Base-by-base conservation (phyloP, 2,329 filamentous ascomycete species). In the Clonostachys sp. region DNA sequence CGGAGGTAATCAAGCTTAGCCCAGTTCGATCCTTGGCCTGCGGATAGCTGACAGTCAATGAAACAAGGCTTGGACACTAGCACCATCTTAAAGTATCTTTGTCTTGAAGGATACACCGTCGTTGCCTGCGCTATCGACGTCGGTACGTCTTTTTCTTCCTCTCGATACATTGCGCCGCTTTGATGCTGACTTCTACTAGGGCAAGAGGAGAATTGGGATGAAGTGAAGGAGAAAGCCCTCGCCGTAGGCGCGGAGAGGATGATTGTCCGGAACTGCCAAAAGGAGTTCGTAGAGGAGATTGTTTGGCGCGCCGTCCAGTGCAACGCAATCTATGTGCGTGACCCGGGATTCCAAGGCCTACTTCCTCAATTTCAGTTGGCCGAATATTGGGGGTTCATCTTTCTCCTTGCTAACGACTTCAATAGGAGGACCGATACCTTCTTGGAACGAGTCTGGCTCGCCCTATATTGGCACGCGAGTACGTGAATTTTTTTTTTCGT, bases 251-350 rank as follows among this genome's bases (percentile, higher is more conserved):
- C 54, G 24, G 53, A 56, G 47, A 41, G 41, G 20, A 76, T 82
- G 58, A 63, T 73, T 55, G 69, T 80, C 54, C 70, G 74, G 50
- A 79, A 90, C 62, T 72, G 89, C 48, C 78, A 80, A 53, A 75
- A 77, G 57, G 83, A 87, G 67, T 89, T 91, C 62, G 78, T 91
- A 53, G 83, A 89, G 58, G 79, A 89, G 68, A 77, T 90, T 36
- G 86, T 83, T 75, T 89, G 85, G 77, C 84, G 81, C 48, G 86
- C 86, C 49, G 78, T 91, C 54, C 83, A 87, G 65, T 86, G 82
- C 56, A 78, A 80, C 57, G 77, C 76, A 45, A 75, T 80, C 60
- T 83, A 80, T 61, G 79, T 88, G 24, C 3, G 24, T 24, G 2
- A 24, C 33, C 42, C 14, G 20, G 36, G 45, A 42, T 47, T 34